phyloP scores from a whole-genome alignment of 2,329 filamentous ascomycete genomes.

The Cladosporium phlei region DNA sequence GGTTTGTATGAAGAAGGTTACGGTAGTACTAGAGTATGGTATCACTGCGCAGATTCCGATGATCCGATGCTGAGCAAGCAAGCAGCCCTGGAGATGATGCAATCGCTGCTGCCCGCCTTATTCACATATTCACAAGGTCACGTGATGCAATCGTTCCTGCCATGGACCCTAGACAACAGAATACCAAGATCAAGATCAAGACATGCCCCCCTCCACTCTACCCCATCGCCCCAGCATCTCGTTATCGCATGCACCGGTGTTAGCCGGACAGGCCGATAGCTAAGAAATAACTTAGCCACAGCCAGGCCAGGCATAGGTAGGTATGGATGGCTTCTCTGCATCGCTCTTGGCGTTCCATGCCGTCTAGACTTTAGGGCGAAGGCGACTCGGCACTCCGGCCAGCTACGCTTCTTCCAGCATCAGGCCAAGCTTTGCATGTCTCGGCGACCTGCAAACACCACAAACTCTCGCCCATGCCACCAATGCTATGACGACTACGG shows the following conservation, averaged over 20 bases:
- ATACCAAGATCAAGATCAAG: too few species aligned
- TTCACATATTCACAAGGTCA: too few species aligned
- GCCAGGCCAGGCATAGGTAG: too few species aligned
- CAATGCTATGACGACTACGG: slow-evolving; percentile 8
- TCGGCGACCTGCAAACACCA: slow-evolving; percentile 1
- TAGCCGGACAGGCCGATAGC: slow-evolving; percentile 2
- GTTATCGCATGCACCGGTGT: slow-evolving; percentile 1
- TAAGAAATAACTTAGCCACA: too few species aligned
- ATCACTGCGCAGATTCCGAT: slow-evolving; percentile 2
- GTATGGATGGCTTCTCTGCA: slow-evolving; percentile 2
- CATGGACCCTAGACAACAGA: too few species aligned
- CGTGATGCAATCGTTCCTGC: not conserved
- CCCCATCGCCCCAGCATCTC: not conserved
- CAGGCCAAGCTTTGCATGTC: slow-evolving; percentile 11
- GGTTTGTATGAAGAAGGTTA: too few species aligned
- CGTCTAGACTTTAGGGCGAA: not conserved
- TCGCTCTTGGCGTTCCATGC: slow-evolving; percentile 6
- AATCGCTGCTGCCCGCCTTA: too few species aligned
- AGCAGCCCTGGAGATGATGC: slow-evolving; percentile 6
- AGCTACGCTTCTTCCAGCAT: slow-evolving; percentile 5
- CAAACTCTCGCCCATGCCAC: too few species aligned
- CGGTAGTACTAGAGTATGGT: not conserved
- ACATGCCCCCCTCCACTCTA: too few species aligned
- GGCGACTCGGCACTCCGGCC: slow-evolving; percentile 2
- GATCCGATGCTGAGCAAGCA: slow-evolving; percentile 2